Evolutionary conservation across 1,284 basidiomycete species (phyloP), one percentile per base, ranked within the genome.

Genomic region (Schizophyllum amplum): DNA sequence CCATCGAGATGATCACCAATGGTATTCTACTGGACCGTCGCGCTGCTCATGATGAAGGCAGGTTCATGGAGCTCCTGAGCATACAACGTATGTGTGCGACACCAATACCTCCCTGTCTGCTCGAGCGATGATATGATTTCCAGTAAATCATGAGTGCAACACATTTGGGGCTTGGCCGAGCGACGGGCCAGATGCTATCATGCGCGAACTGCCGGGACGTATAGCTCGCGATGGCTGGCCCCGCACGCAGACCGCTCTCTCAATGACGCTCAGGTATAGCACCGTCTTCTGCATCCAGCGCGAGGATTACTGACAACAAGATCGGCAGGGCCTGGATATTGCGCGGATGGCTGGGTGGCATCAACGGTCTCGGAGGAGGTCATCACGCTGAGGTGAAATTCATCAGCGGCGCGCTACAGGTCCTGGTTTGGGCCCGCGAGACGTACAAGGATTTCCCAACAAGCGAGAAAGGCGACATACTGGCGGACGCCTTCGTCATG

Each of bases 381-480:
- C 60, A 63, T 6, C 42, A 57, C 5, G 56, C 61, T 4, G 63
- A 64, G 1, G 47, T 68, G 13, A 68, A 71, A 59, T 66, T 66
- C 51, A 63, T 68, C 33, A 64, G 63, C 5, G 65, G 66, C 20
- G 70, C 69, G 1, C 51, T 75, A 13, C 69, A 72, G 21, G 58
- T 77, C 47, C 66, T 77, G 5, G 66, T 71, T 47, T 76, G 75
- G 75, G 76, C 76, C 15, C 60, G 65, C 20, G 60, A 65, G 17
- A 54, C 59, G 11, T 65, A 62, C 62, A 57, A 56, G 46, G 52
- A 63, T 20, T 55, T 63, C 7, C 51, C 58, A 4, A 55, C 53
- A 11, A 59, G 64, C 1, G 61, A 68, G 3, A 65, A 68, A 25
- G 72, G 72, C 1, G 60, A 61, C 3, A 64, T 74, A 13, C 74